Base-by-base conservation (phyloP, 1,284 basidiomycete species). In the Heterobasidion occidentale region DNA sequence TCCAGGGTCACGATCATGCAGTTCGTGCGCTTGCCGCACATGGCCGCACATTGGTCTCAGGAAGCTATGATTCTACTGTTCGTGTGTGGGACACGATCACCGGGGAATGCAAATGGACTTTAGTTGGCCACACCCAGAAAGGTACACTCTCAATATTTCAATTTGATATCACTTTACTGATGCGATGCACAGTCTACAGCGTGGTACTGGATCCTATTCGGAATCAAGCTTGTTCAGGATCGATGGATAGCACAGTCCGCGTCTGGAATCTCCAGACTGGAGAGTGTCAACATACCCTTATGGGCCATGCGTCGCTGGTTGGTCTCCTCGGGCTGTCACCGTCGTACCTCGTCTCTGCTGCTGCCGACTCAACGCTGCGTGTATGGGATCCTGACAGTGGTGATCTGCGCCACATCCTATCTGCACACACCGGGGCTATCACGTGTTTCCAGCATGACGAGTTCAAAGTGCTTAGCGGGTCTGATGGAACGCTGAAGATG, bases 401-500 rank as follows among this genome's bases (percentile, higher is more conserved):
- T 55, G 83, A 87, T 60, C 77, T 92, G 44, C 83, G 81, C 38
- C 87, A 94, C 65, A 86, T 86, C 0, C 80, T 97, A 46, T 84
- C 88, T 1, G 92, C 90, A 1, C 94, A 97, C 70, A 88, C 90
- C 3, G 94, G 93, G 20, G 94, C 94, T 11, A 97, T 98, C 64
- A 97, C 94, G 7, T 98, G 94, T 71, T 97, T 97, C 81, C 91
- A 94, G 71, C 94, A 97, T 65, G 94, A 97, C 67, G 94, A 97
- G 68, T 91, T 92, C 77, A 96, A 96, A 69, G 92, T 98, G 52
- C 79, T 98, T 47, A 92, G 88, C 63, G 94, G 95, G 7, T 91
- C 88, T 9, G 94, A 97, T 65, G 95, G 94, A n/a, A 93, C 91
- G 46, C 77, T 98, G 62, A 97, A 97, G 77, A 90, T 97, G 82